Evolutionary conservation across 257 asterid genomes (phyloP), one percentile per base, ranked within the genome.

Genomic region (Nicotiana undulata): DNA sequence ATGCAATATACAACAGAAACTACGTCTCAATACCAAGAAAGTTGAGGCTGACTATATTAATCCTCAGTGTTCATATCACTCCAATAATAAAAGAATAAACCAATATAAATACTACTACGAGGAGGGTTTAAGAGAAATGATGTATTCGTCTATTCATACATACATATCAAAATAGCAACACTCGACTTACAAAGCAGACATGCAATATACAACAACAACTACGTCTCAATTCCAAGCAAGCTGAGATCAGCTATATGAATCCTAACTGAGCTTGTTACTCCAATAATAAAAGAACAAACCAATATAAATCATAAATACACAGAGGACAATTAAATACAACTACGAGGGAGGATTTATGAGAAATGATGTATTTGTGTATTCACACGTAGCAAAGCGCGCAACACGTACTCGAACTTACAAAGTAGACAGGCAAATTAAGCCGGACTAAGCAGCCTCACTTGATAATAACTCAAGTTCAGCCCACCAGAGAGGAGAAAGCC

Each of bases 401-500:
- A n/a, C 31, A 37, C 3, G 5, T 37, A 40, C 77, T 40, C 58
- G 9, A 20, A 72, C 60, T 3, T 70, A 22, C 77, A 68, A 37
- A 0, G 76, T 68, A 40, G 56, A 72, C 15, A 9, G 40, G 17
- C 9, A 72, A 46, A 20, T 44, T 68, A 40, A 70, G 59, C 34
- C 16, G 3, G 46, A 61, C 46, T 86, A 95, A 81, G 95, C 85
- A 0, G 95, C 92, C 83, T 95, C 99, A 0, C 94, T 84, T 1
- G 99, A 94, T 78, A 92, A 80, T 82, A 96, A 90, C 91, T 96
- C 99, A 17, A 96, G 99, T 86, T 94, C 99, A 46, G 99, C 99
- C 99, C 99, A 96, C 99, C 99, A 96, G 20, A 96, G 94, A 6
- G 99, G 98, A 37, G 98, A 96, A 13, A 91, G 92, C 81, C 96